Evolutionary conservation across 208 protist species (phyloP), one percentile per base, ranked within the genome.

Genomic region (Trypanosoma platydactyli): DNA sequence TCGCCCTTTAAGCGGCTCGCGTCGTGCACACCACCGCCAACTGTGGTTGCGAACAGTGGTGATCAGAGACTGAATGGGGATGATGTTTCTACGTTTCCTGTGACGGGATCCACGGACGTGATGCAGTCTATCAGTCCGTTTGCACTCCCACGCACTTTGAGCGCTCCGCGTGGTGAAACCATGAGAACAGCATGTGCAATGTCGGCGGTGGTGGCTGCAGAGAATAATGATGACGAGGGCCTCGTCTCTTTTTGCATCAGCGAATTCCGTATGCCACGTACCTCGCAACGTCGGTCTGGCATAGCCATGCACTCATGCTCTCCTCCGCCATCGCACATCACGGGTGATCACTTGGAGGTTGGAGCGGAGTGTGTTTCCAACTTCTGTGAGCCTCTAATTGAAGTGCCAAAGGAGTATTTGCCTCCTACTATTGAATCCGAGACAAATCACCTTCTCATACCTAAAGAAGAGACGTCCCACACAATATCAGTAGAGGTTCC

Each of bases 231-330:
- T 20, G 56, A 63, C 15, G 56, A 58, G 24, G 63, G 60, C 15
- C 18, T 33, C 15, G 15, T 44, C 20, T 18, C 29, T 22, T 73
- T 73, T 63, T 52, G 60, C 27, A 53, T 68, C 24, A 67, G 68
- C 38, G 68, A 68, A 44, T 73, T 73, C 41, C 68, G 57, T 20
- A 29, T 63, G 44, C 68, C 68, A 18, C 60, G 68, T 18, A 68
- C 68, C 13, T 60, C 68, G 0, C 48, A 73, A 20, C 44, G 42
- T 15, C 50, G 60, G 20, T 44, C 33, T 11, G 67, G 51, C 35
- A 5, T 46, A 18, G n/a, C 24, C 5, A 25, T 29, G 16, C 40
- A 4, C 38, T 65, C 52, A 15, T 7, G 42, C 22, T 48, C 57
- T 13, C 58, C 35, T 29, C 16, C 38, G 16, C 18, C 52, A 16